Percentiles rank a stretch among this genome's conserved stretches.
Evolutionary conservation across 352 stramenopile genomes (phyloP).

Genomic region (Globisporangium megalacanthum): DNA sequence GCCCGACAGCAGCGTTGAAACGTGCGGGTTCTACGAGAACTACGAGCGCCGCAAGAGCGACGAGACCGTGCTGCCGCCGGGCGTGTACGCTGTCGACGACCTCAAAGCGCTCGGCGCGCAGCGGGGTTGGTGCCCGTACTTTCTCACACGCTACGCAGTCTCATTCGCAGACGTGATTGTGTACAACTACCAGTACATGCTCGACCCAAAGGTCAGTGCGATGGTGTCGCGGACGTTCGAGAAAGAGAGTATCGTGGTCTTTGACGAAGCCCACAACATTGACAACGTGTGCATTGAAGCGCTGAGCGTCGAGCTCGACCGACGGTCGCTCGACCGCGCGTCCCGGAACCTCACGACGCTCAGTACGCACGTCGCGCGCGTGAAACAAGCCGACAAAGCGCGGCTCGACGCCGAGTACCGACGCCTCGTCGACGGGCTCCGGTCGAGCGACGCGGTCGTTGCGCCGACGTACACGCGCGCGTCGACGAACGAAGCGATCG

Average conservation of each 20-base stretch:
- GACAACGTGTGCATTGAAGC: slow-evolving; percentile 99
- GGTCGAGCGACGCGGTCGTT: slow-evolving; percentile 82
- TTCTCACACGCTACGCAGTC: slow-evolving; percentile 96
- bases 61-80: slow-evolving; percentile 87
- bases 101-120: slow-evolving; percentile 90
- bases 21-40: slow-evolving; percentile 90
- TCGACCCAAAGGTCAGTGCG: slow-evolving; percentile 95
- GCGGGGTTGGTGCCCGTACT: slow-evolving; percentile 98
- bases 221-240: slow-evolving; percentile 94
- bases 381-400: slow-evolving; percentile 91
- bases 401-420: slow-evolving; percentile 94
- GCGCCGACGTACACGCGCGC: slow-evolving; percentile 43
- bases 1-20: slow-evolving; percentile 36
- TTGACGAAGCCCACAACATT: slow-evolving; percentile 99
- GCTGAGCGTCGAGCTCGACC: slow-evolving; percentile 95
- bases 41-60: slow-evolving; percentile 87
- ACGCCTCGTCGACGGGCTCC: slow-evolving; percentile 93
- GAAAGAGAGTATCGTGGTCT: slow-evolving; percentile 91
- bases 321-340: slow-evolving; percentile 87
- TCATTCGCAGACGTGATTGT: slow-evolving; percentile 97
- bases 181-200: slow-evolving; percentile 99
- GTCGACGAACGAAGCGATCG: slow-evolving; percentile 36
- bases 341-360: slow-evolving; percentile 86
- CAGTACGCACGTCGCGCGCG: slow-evolving; percentile 65
- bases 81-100: slow-evolving; percentile 97